Percentiles rank a stretch among this genome's conserved stretches.
Evolutionary conservation across 2,329 filamentous ascomycete genomes (phyloP).

Genomic region (Drechslerella dactyloides): DNA sequence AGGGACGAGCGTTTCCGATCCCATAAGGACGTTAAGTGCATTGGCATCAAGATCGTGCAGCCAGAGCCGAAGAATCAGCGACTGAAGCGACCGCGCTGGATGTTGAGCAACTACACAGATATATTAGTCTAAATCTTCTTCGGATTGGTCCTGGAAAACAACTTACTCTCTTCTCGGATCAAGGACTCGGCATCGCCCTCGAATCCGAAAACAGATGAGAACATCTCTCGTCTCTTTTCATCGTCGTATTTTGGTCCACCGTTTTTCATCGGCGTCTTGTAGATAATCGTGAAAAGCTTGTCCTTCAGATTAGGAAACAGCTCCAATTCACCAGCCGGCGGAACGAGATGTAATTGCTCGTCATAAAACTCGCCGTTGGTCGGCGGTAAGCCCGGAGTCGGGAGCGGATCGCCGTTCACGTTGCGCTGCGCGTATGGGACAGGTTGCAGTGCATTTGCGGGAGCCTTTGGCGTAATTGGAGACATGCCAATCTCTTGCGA

Average conservation of each 20-base stretch:
- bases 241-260: constrained; percentile 60
- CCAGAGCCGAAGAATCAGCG: constrained; percentile 89
- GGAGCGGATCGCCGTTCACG: constrained; percentile 44
- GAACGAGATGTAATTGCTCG: constrained; percentile 44
- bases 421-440: constrained; percentile 46
- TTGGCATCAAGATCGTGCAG: constrained; percentile 83
- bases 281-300: constrained; percentile 53
- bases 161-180: constrained; percentile 77
- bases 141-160: constrained; percentile 22
- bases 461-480: constrained; percentile 56
- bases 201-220: constrained; percentile 94
- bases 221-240: constrained; percentile 85
- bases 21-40: constrained; percentile 75
- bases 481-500: constrained; percentile 55
- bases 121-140: background rate
- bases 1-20: constrained; percentile 84
- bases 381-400: constrained; percentile 32
- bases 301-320: constrained; percentile 64
- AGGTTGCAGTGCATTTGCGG: constrained; percentile 36
- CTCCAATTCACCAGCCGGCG: constrained; percentile 50
- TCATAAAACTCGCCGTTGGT: constrained; percentile 50
- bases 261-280: constrained; percentile 56
- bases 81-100: constrained; percentile 60
- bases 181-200: constrained; percentile 80
- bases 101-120: constrained; percentile 29